Percentiles rank a stretch among this genome's conserved stretches.
Conservation (phyloP, 805 yeast species). For the Tetrapisispora fleetii region DNA sequence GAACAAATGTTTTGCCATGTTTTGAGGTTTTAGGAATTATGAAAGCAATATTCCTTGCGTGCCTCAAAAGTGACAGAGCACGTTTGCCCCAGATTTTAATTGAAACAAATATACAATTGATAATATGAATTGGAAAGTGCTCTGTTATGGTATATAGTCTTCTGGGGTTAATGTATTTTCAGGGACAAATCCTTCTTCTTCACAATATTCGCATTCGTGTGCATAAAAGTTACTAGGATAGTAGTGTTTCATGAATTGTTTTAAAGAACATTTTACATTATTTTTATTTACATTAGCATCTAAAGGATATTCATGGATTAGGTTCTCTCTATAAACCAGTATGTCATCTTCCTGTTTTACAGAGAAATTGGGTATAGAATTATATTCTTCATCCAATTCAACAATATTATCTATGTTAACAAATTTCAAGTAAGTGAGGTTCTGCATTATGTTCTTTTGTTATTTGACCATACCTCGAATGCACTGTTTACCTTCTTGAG, state of each 20-base stretch:
- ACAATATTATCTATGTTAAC: not conserved
- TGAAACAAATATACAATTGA: no score
- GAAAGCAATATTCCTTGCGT: no score
- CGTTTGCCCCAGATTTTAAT: no score
- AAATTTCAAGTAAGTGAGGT: not conserved
- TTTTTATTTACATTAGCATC: not conserved
- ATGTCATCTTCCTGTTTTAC: not conserved
- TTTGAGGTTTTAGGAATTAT: no score
- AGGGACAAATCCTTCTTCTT: not conserved
- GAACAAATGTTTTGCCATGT: no score
- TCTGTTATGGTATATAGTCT: not conserved
- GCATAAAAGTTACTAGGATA: not conserved
- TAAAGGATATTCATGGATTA: not conserved
- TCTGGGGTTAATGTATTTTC: slow-evolving; percentile 1
- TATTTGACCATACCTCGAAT: not conserved
- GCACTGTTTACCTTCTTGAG: not conserved
- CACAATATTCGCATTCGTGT: not conserved
- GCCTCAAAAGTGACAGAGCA: no score
- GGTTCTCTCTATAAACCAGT: not conserved
- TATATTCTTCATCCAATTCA: not conserved
- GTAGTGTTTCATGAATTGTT: slow-evolving; percentile 1
- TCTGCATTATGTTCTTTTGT: not conserved
- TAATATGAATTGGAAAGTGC: no score
- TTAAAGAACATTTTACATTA: slow-evolving; percentile 1
- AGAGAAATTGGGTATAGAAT: not conserved